Evolutionary conservation across 495 filamentous ascomycete species (phyloP).

Genomic region (Trichoderma virens): DNA sequence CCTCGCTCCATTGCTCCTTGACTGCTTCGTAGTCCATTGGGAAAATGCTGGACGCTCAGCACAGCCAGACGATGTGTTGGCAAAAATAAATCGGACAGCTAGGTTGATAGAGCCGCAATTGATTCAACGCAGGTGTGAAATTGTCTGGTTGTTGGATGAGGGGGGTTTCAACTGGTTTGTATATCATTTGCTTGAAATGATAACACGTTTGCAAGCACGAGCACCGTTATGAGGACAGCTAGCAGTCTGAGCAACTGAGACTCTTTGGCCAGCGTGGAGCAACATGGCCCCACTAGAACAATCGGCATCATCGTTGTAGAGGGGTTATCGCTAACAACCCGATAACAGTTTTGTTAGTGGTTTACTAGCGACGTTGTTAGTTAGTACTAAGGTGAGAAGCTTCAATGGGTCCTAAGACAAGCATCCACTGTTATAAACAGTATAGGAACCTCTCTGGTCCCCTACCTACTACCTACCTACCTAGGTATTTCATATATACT

Average conservation of each 20-base stretch:
- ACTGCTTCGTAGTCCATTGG: slow-evolving; percentile 53
- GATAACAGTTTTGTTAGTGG: too few species aligned
- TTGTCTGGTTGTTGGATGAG: background rate
- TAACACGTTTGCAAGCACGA: background rate
- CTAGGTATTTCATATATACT: too few species aligned
- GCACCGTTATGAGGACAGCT: background rate
- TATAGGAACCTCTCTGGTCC: too few species aligned
- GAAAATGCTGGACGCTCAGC: background rate
- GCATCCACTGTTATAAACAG: too few species aligned
- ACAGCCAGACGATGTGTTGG: too few species aligned
- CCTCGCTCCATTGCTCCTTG: slow-evolving; percentile 96
- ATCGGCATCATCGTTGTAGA: too few species aligned
- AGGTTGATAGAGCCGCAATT: background rate
- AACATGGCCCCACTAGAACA: background rate
- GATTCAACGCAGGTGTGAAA: background rate
- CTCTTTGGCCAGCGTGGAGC: background rate
- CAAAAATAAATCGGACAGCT: background rate
- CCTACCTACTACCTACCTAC: too few species aligned
- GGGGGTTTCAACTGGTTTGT: background rate
- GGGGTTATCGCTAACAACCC: too few species aligned
- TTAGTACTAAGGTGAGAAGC: too few species aligned
- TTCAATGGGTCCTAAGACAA: too few species aligned
- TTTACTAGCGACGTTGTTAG: too few species aligned
- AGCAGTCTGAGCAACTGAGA: background rate
- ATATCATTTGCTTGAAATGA: background rate